Evolutionary conservation across 345 rosid genomes (phyloP).

Genomic region (Acer yangbiense): DNA sequence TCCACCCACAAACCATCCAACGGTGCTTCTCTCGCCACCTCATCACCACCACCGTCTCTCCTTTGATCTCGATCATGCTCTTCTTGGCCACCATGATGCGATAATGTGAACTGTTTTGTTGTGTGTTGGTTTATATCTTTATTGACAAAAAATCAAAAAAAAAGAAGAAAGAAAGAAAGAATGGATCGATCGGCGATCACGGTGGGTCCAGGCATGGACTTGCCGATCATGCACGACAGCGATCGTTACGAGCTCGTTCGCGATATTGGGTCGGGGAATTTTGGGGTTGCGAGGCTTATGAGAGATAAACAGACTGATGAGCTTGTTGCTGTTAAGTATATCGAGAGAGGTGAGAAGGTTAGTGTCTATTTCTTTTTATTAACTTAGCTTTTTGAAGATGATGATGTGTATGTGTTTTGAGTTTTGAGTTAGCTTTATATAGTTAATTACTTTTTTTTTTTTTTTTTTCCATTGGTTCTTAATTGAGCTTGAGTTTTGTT

Average conservation of each 20-base stretch:
- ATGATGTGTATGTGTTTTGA: too few species aligned
- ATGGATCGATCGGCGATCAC: conserved; percentile 81
- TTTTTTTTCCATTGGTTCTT: neutral
- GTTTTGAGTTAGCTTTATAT: neutral
- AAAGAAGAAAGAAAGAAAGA: conserved; percentile 14
- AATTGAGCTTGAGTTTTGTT: neutral
- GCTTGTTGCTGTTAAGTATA: conserved; percentile 87
- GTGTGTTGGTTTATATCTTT: neutral
- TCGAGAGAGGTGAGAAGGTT: conserved; percentile 88
- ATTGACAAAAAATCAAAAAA: neutral
- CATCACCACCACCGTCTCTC: too few species aligned
- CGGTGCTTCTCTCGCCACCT: neutral
- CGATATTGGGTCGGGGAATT: conserved; percentile 83
- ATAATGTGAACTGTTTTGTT: too few species aligned
- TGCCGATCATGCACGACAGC: conserved; percentile 84
- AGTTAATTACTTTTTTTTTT: neutral
- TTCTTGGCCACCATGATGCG: too few species aligned
- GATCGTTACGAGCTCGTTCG: conserved; percentile 77
- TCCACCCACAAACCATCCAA: conserved; percentile 34
- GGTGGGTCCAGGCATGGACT: conserved; percentile 82
- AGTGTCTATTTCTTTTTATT: conserved; percentile 16
- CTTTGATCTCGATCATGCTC: too few species aligned
- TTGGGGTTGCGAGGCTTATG: conserved; percentile 80
- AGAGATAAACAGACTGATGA: conserved; percentile 67
- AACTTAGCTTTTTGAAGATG: too few species aligned